Evolutionary conservation across 2,329 filamentous ascomycete genomes (phyloP), one percentile per base, ranked within the genome.

Genomic region (Xylariaceae sp.): DNA sequence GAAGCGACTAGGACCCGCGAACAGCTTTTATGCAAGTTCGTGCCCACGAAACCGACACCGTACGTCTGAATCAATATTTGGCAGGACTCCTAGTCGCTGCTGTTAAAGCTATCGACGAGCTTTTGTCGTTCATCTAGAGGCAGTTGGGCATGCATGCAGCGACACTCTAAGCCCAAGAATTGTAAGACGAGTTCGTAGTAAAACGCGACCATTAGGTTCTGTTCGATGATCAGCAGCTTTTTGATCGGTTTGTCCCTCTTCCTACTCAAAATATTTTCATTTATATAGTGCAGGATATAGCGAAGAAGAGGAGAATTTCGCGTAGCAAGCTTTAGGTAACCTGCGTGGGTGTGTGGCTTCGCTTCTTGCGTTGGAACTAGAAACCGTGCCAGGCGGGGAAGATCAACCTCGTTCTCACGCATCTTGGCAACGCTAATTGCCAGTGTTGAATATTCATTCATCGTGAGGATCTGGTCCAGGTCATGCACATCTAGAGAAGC

Each of bases 1-100:
- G 65, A 56, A 10, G 65, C 61, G 4, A 68, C 57, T 2, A 68
- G 29, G 4, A 67, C 66, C 16, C 57, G 61, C 1, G 62, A 60
- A 29, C 66, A 68, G 22, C 45, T 64, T 37, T 63, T 62, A 34
- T 68, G 66, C 18, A 67, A 47, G 40, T 67, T 68, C 0, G 63
- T 62, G 0, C 65, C 65, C 0, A 64, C 65, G 30, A 65, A 66
- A 0, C 61, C 61, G n/a, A 68, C 66, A 0, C 53, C 61, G 49
- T 67, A 67, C 56, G 66, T 58, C 51, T 67, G 66, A 6, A 68
- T 67, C 16, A 68, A n/a, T 1, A 68, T 57, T 19, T 68, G 65
- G 49, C 63, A 66, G 1, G 64, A 64, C 2, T 57, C 19, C 2
- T 51, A 19, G 0, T 30, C 5, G 4, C 53, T 53, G 7, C 47